These are phyloP conservation scores for Phoma sp. DNA, from an alignment of 2,329 filamentous ascomycete genomes.

Conservation along the genomic window DNA sequence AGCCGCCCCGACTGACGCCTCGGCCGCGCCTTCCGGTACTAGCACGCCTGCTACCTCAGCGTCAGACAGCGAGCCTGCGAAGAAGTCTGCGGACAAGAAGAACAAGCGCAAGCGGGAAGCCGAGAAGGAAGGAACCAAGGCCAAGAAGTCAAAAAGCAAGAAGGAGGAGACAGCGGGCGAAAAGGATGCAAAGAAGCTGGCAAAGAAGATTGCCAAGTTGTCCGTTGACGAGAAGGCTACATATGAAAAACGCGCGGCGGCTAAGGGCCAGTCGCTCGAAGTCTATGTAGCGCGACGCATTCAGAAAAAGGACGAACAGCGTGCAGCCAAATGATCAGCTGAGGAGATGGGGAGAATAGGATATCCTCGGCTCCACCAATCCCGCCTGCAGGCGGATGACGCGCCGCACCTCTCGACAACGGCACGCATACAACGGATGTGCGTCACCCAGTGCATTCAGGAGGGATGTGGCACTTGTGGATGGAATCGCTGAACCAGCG, in stretches of 20 bases:
- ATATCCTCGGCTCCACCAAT: too few species aligned
- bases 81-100: slow-evolving; percentile 19
- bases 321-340: background rate
- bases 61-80: slow-evolving; percentile 26
- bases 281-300: slow-evolving; percentile 43
- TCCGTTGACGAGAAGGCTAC: slow-evolving; percentile 34
- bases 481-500: too few species aligned
- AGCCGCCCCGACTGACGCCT: slow-evolving; percentile 20
- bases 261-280: slow-evolving; percentile 48
- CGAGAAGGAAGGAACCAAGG: slow-evolving; percentile 14
- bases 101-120: slow-evolving; percentile 39
- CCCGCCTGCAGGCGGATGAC: too few species aligned
- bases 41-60: slow-evolving; percentile 40
- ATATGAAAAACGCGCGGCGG: slow-evolving; percentile 44
- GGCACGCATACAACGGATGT: too few species aligned
- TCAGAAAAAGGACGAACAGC: slow-evolving; percentile 40
- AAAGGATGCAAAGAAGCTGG: slow-evolving; percentile 18
- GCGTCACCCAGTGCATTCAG: too few species aligned
- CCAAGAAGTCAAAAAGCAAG: slow-evolving; percentile 21
- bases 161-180: slow-evolving; percentile 4
- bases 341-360: too few species aligned
- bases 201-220: slow-evolving; percentile 36
- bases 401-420: too few species aligned
- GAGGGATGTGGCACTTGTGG: too few species aligned
- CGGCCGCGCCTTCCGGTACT: slow-evolving; percentile 22